A percentile compares a stretch with the other conserved stretches of the same genome.
phyloP scores from a whole-genome alignment of 495 filamentous ascomycete species.

The Xylaria sp. region DNA sequence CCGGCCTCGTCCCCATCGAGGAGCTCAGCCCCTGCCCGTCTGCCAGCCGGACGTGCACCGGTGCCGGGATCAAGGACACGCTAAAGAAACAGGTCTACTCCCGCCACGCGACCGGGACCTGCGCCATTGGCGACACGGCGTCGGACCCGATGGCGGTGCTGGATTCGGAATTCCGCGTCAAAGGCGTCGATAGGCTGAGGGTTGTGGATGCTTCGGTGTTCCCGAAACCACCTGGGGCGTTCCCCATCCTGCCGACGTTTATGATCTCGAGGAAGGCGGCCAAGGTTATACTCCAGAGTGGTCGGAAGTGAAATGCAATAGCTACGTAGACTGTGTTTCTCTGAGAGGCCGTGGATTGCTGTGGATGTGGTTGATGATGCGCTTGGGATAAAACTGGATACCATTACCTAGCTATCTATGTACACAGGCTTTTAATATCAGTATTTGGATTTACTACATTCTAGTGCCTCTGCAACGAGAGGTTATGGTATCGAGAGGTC shows the following conservation, averaged over 20 bases:
- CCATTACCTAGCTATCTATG: neutral
- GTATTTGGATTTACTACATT: neutral
- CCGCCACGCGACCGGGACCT: constrained; percentile 62
- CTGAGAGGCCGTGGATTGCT: neutral
- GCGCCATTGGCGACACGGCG: constrained; percentile 56
- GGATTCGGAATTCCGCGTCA: constrained; percentile 59
- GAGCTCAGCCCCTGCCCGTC: constrained; percentile 40
- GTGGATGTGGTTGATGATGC: neutral
- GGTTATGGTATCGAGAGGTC: neutral
- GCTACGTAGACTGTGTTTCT: neutral
- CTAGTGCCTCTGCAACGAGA: neutral
- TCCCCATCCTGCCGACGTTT: constrained; percentile 66
- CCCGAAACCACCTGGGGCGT: constrained; percentile 61
- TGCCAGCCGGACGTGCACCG: constrained; percentile 38
- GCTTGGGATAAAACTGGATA: neutral
- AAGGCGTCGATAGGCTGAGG: constrained; percentile 58
- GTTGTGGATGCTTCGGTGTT: constrained; percentile 66
- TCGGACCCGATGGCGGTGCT: constrained; percentile 58
- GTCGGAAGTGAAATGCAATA: neutral
- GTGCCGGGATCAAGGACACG: constrained; percentile 43
- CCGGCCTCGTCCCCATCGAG: constrained; percentile 36
- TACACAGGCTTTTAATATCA: neutral
- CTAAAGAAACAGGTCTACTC: constrained; percentile 51
- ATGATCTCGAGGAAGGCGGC: constrained; percentile 66
- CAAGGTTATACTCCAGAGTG: constrained; percentile 50